These are phyloP conservation scores for Populus tomentosa DNA, from an alignment of 441 rosid genomes.

Conservation along the genomic window DNA sequence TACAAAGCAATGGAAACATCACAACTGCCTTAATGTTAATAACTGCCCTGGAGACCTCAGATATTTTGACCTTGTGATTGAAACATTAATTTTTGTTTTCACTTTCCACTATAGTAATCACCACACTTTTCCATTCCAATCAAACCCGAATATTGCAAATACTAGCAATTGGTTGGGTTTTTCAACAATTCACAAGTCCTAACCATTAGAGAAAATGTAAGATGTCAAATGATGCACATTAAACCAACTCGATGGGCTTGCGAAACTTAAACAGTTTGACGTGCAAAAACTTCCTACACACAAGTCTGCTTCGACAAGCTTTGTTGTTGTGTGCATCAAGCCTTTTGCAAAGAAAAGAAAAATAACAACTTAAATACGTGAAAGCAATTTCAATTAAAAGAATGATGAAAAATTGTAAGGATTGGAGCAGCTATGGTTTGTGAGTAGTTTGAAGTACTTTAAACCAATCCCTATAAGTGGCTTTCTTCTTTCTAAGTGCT, in stretches of 20 bases:
- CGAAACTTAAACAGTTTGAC: constrained; percentile 35
- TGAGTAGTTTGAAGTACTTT: constrained; percentile 1
- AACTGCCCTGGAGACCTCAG: constrained; percentile 9
- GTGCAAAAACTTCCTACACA: constrained; percentile 35
- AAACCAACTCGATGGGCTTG: constrained; percentile 33
- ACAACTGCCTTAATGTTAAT: not conserved
- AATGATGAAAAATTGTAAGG: constrained; percentile 9
- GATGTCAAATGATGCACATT: constrained; percentile 28
- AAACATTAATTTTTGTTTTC: constrained; percentile 11
- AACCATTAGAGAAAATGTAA: constrained; percentile 25
- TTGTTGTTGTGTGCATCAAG: constrained; percentile 30
- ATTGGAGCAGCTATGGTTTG: constrained; percentile 3
- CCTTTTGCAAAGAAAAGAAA: constrained; percentile 39
- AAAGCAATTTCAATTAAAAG: constrained; percentile 17
- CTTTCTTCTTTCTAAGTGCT: not conserved
- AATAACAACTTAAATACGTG: constrained; percentile 27
- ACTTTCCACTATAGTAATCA: constrained; percentile 23
- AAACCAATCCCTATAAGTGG: not conserved
- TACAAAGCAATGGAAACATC: constrained; percentile 6
- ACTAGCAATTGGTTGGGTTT: constrained; percentile 18
- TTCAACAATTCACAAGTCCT: constrained; percentile 22
- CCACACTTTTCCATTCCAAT: constrained; percentile 24
- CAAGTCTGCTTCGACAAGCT: constrained; percentile 37
- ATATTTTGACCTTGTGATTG: constrained; percentile 1
- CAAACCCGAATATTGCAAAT: constrained; percentile 22